Percentiles rank a stretch among this genome's conserved stretches.
These are phyloP conservation scores for Mycena rebaudengoi DNA, from an alignment of 768 basidiomycete genomes.

Conservation along the genomic window DNA sequence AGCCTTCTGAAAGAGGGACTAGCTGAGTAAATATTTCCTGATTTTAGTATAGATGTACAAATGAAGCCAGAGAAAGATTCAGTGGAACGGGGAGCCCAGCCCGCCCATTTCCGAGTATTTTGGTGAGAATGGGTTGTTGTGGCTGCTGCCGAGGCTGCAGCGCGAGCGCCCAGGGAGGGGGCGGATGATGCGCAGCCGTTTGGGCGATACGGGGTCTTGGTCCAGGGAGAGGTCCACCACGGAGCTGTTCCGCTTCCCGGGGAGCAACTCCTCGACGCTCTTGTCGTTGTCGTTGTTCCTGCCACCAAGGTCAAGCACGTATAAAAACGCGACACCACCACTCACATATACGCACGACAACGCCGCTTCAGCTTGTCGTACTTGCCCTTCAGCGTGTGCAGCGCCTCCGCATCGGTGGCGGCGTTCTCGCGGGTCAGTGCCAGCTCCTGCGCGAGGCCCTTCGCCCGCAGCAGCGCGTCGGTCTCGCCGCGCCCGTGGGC, in stretches of 20 bases:
- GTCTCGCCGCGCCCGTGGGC: conserved; percentile 42
- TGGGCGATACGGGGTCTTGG: conserved; percentile 15
- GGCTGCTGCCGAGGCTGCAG: conserved; percentile 3
- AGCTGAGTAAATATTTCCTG: too few relatives aligned
- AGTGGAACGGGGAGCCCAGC: conserved; percentile 1
- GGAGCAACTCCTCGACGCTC: not conserved
- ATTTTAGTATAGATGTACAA: too few relatives aligned
- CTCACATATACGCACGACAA: conserved; percentile 20
- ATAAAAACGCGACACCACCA: too few relatives aligned
- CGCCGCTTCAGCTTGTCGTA: conserved; percentile 32
- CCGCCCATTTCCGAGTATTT: not conserved
- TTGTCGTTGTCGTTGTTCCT: not conserved
- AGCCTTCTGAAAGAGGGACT: too few relatives aligned
- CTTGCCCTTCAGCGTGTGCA: conserved; percentile 14
- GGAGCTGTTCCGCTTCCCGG: conserved; percentile 14
- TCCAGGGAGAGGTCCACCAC: conserved; percentile 7
- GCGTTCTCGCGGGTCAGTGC: not conserved
- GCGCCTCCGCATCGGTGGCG: conserved; percentile 30
- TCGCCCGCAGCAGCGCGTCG: conserved; percentile 25
- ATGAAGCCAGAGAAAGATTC: too few relatives aligned
- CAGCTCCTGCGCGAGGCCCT: not conserved
- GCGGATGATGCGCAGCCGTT: conserved; percentile 24
- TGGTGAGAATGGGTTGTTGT: not conserved
- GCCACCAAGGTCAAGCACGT: too few relatives aligned
- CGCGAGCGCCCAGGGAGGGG: conserved; percentile 22